Conservation (phyloP, 2,329 filamentous ascomycete genomes). For the Aspergillus sp. region DNA sequence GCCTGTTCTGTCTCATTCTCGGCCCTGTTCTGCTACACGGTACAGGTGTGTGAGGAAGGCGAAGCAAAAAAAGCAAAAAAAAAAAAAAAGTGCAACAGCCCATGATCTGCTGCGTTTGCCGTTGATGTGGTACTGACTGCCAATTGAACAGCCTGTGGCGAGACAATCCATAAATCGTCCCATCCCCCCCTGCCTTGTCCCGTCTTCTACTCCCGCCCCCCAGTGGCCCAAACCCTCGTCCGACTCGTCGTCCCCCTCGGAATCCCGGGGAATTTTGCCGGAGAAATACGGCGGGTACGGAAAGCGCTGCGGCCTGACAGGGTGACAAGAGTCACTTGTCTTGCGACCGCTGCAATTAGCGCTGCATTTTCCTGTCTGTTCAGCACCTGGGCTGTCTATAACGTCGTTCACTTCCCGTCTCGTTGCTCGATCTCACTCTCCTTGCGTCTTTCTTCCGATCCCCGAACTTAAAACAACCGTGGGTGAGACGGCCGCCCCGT, state of each 20-base stretch:
- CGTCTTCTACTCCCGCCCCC: conserved; percentile 1
- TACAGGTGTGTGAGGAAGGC: not conserved
- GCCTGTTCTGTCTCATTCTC: not conserved
- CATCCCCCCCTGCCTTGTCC: conserved; percentile 8
- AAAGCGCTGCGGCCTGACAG: conserved; percentile 9
- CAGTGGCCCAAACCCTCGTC: conserved; percentile 11
- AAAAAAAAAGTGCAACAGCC: not conserved
- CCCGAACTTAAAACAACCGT: not conserved
- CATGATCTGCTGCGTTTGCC: not conserved
- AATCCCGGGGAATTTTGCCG: conserved; percentile 24
- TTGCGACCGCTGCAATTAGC: conserved; percentile 14
- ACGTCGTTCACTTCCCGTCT: not conserved
- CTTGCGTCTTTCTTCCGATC: not conserved
- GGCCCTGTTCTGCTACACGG: conserved; percentile 6
- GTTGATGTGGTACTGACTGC: conserved; percentile 11
- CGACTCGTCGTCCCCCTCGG: conserved; percentile 13
- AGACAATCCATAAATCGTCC: not conserved
- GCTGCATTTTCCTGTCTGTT: conserved; percentile 15
- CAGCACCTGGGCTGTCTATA: not conserved
- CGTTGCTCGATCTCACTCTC: not conserved
- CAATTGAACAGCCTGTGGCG: conserved; percentile 4
- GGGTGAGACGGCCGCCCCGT: conserved; percentile 19
- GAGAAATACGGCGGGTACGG: conserved; percentile 22
- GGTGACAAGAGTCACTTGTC: conserved; percentile 12
- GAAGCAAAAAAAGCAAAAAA: not conserved